Conservation (phyloP, 345 rosid species). For the Hibiscus tridactylites region DNA sequence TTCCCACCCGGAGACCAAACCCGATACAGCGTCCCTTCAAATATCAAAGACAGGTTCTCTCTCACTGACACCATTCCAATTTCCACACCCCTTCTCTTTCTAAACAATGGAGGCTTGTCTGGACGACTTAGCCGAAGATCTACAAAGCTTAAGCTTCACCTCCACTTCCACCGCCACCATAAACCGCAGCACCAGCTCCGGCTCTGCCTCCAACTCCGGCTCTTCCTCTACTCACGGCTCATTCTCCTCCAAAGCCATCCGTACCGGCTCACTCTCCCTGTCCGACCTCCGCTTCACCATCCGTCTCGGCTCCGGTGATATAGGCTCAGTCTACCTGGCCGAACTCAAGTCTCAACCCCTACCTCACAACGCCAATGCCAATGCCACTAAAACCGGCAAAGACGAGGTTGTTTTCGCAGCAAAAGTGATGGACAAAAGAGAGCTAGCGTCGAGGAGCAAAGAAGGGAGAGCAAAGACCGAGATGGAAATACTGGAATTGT, state of each 20-base stretch:
- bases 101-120: constrained; percentile 51
- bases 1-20: neutral
- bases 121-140: constrained; percentile 80
- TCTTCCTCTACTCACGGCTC: constrained; percentile 61
- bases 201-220: constrained; percentile 48
- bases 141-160: constrained; percentile 86
- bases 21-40: constrained; percentile 2
- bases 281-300: constrained; percentile 71
- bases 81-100: neutral
- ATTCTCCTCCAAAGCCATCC: constrained; percentile 40
- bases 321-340: constrained; percentile 88
- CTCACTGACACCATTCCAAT: neutral
- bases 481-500: constrained; percentile 65
- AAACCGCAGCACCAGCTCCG: constrained; percentile 67
- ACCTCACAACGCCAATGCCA: constrained; percentile 11
- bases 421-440: constrained; percentile 87
- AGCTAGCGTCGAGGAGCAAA: constrained; percentile 67
- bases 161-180: constrained; percentile 50
- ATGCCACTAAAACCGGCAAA: neutral
- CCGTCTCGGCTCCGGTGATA: constrained; percentile 92
- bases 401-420: constrained; percentile 41
- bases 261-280: constrained; percentile 43
- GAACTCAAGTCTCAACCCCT: constrained; percentile 41
- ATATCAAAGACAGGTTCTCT: neutral
- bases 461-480: constrained; percentile 84